Evolutionary conservation across 768 basidiomycete species (phyloP).

Genomic region (Amanita fuliginea): DNA sequence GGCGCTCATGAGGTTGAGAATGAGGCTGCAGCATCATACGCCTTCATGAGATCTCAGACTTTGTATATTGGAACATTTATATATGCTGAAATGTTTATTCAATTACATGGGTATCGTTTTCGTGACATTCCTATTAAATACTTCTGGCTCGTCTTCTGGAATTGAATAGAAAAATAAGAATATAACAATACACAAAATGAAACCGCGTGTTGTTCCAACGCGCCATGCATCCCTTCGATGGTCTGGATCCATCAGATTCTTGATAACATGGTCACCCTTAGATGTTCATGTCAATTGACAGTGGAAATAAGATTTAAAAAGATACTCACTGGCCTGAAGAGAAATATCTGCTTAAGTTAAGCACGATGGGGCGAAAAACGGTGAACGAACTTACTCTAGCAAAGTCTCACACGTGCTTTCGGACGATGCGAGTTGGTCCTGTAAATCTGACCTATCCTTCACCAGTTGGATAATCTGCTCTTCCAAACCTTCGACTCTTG

Average conservation of each 20-base stretch:
- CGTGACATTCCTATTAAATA: too few species aligned
- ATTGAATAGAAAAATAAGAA: too few species aligned
- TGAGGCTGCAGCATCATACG: slow-evolving; percentile 15
- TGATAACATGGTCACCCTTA: too few species aligned
- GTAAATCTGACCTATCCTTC: slow-evolving; percentile 24
- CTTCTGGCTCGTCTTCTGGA: too few species aligned
- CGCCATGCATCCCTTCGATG: too few species aligned
- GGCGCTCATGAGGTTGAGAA: slow-evolving; percentile 31
- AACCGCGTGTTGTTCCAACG: too few species aligned
- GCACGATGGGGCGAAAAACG: neutral
- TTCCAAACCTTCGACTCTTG: slow-evolving; percentile 12
- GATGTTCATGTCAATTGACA: too few species aligned
- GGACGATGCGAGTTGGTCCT: slow-evolving; percentile 21
- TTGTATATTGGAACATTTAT: too few species aligned
- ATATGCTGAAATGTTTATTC: too few species aligned
- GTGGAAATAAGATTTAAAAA: neutral
- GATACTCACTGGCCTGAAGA: slow-evolving; percentile 21
- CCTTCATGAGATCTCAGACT: neutral
- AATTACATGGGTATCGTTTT: too few species aligned
- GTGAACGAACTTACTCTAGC: slow-evolving; percentile 25
- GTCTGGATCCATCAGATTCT: too few species aligned
- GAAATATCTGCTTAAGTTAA: neutral
- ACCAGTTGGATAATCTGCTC: slow-evolving; percentile 21
- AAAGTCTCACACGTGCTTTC: slow-evolving; percentile 28
- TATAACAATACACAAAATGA: too few species aligned